Conservation (phyloP, 345 rosid species). For the Eucalyptus viminalis region DNA sequence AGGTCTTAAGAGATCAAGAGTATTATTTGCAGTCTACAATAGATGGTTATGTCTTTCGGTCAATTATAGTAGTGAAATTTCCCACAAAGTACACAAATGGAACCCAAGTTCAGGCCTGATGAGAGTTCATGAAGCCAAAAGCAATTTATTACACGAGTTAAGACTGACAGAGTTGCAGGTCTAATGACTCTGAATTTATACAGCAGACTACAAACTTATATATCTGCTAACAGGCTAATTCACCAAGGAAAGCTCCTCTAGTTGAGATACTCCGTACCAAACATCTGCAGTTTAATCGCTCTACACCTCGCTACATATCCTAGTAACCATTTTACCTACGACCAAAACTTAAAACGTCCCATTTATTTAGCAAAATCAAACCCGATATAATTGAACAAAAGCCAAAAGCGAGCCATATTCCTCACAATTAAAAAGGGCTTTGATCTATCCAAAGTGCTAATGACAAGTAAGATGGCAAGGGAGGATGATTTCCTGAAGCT, state of each 20-base stretch:
- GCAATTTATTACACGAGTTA: background rate
- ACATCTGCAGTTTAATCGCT: background rate
- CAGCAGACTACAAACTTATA: background rate
- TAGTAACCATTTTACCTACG: background rate
- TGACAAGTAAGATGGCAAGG: background rate
- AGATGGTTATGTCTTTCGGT: background rate
- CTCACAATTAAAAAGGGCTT: background rate
- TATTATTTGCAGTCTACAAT: background rate
- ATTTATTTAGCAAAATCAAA: background rate
- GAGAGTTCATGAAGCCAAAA: background rate
- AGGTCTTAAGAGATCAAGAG: background rate
- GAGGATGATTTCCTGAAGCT: background rate
- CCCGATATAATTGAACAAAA: background rate
- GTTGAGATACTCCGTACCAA: background rate
- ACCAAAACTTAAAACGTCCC: background rate
- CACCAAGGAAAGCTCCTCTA: background rate
- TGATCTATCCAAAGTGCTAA: background rate
- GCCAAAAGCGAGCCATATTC: background rate
- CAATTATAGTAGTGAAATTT: background rate
- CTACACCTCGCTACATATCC: background rate
- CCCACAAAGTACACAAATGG: background rate
- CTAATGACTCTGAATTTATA: background rate
- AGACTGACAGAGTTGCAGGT: background rate
- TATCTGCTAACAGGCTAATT: background rate
- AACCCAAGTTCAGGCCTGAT: background rate